Conservation (phyloP, 768 basidiomycete species). For the Termitomyces sp. region DNA sequence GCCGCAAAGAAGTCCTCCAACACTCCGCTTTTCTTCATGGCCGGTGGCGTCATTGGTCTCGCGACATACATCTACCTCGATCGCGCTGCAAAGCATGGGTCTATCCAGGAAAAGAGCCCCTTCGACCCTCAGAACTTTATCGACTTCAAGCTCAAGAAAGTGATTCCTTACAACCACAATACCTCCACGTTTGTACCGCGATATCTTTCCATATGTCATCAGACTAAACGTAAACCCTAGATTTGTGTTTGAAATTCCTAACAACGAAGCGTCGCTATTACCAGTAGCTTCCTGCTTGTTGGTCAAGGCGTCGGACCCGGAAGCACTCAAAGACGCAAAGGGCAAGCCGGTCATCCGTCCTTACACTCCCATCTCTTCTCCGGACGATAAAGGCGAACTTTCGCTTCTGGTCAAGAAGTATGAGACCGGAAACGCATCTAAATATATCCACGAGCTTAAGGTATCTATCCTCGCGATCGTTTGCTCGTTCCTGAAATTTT, state of each 20-base stretch:
- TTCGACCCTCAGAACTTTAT: constrained; percentile 72
- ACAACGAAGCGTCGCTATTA: constrained; percentile 70
- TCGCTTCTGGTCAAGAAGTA: constrained; percentile 82
- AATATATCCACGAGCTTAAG: constrained; percentile 76
- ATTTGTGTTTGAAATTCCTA: constrained; percentile 77
- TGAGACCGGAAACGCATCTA: constrained; percentile 78
- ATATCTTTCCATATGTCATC: background rate
- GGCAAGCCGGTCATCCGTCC: constrained; percentile 88
- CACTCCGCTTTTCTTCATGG: constrained; percentile 42
- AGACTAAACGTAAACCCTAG: constrained; percentile 27
- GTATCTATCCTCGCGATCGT: constrained; percentile 16
- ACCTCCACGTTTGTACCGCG: constrained; percentile 54
- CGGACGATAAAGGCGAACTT: constrained; percentile 71
- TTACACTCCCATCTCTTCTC: constrained; percentile 87
- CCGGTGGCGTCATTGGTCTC: constrained; percentile 38
- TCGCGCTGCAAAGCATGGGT: constrained; percentile 15
- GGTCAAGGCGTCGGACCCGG: constrained; percentile 68
- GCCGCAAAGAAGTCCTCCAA: constrained; percentile 43
- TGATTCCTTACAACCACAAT: constrained; percentile 93
- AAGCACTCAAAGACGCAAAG: constrained; percentile 61
- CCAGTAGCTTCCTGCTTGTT: constrained; percentile 77
- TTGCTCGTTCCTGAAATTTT: background rate
- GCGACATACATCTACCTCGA: constrained; percentile 50
- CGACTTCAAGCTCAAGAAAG: constrained; percentile 77
- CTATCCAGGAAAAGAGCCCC: constrained; percentile 55